These are phyloP conservation scores for Penicillium hordei DNA, from an alignment of 2,329 filamentous ascomycete species.

Conservation along the genomic window DNA sequence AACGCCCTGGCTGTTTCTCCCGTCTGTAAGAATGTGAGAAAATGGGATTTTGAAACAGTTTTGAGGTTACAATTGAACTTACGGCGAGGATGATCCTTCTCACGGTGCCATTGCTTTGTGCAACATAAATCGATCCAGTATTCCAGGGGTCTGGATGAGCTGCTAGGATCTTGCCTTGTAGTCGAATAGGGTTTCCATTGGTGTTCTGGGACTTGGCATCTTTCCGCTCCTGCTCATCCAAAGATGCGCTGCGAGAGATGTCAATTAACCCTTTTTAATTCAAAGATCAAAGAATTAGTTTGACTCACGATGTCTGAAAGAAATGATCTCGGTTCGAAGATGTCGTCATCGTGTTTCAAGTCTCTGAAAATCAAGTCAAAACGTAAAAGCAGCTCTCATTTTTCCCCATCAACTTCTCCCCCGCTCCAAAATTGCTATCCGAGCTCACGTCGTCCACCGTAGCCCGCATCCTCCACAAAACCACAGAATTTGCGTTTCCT, in stretches of 20 bases:
- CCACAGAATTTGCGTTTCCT: constrained; percentile 30
- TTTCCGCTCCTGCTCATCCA: constrained; percentile 59
- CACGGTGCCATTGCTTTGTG: constrained; percentile 81
- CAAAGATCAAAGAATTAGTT: constrained; percentile 3
- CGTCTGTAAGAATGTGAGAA: constrained; percentile 36
- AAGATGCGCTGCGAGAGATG: constrained; percentile 45
- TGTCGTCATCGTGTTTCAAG: constrained; percentile 55
- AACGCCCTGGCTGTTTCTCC: constrained; percentile 54
- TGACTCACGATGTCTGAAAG: constrained; percentile 82
- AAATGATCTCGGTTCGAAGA: constrained; percentile 76
- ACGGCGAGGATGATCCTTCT: constrained; percentile 75
- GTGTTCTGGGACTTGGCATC: constrained; percentile 76
- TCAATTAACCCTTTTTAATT: constrained; percentile 13
- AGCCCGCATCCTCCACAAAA: constrained; percentile 36
- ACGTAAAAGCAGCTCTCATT: constrained; percentile 10
- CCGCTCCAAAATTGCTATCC: constrained; percentile 28
- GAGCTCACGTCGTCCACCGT: constrained; percentile 36
- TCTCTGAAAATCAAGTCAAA: background rate
- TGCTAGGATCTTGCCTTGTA: constrained; percentile 84
- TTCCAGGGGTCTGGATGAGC: constrained; percentile 66
- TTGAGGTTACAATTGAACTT: constrained; percentile 43
- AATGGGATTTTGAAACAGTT: background rate
- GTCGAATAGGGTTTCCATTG: constrained; percentile 73
- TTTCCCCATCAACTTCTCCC: constrained; percentile 11
- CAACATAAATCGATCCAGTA: constrained; percentile 67